These are phyloP conservation scores for Pichia occidentalis DNA, from an alignment of 805 yeast genomes.

Conservation along the genomic window DNA sequence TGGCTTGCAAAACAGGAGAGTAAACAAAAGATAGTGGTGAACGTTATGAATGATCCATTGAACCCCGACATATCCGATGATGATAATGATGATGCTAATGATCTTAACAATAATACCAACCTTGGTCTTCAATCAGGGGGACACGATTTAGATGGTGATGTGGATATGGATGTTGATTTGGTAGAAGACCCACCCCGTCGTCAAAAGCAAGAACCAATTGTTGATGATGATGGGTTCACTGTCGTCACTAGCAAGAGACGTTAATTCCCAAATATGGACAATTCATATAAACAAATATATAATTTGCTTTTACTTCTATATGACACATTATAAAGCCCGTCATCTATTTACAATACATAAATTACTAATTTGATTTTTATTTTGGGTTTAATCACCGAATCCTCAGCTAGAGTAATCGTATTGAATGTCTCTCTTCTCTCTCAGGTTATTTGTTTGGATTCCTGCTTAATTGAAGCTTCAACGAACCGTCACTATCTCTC, in stretches of 20 bases:
- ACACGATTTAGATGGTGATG: conserved; percentile 31
- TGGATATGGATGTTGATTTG: conserved; percentile 35
- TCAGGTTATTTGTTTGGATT: no score
- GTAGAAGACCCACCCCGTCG: conserved; percentile 31
- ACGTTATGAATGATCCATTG: conserved; percentile 51
- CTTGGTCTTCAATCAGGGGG: no score
- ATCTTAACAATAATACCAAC: no score
- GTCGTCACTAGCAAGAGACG: conserved; percentile 59
- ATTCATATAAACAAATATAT: background rate
- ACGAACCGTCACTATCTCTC: conserved; percentile 13
- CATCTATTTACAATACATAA: no score
- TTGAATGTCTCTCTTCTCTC: no score
- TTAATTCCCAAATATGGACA: conserved; percentile 6
- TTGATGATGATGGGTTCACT: conserved; percentile 95
- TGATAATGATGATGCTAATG: conserved; percentile 42
- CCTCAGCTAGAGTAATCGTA: no score
- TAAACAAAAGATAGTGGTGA: conserved; percentile 33
- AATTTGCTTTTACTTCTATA: conserved; percentile 1
- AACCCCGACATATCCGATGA: conserved; percentile 51
- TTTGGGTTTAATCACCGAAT: no score
- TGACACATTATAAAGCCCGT: no score
- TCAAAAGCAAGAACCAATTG: conserved; percentile 49
- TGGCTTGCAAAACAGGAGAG: conserved; percentile 51
- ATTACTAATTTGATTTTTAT: no score
- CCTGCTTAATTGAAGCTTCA: conserved; percentile 7